Percentiles rank a stretch among this genome's conserved stretches.
Conservation (phyloP, 1,139 yeast species). For the Lodderomyces oxycetoniae region DNA sequence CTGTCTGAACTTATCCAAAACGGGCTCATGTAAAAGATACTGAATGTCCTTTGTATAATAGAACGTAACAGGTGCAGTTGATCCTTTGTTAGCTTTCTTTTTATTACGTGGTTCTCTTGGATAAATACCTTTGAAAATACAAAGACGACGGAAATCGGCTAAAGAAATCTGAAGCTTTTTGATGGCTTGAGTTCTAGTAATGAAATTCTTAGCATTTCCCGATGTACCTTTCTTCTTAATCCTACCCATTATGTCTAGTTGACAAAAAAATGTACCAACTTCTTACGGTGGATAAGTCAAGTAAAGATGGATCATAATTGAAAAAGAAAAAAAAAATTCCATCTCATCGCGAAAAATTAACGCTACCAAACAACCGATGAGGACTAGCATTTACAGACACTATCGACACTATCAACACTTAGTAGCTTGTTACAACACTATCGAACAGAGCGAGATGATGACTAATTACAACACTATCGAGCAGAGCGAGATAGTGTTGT, state of each 20-base stretch:
- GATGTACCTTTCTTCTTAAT: constrained; percentile 78
- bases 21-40: constrained; percentile 93
- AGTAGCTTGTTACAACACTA: too few species aligned
- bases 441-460: too few species aligned
- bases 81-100: constrained; percentile 96
- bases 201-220: constrained; percentile 89
- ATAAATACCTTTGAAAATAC: constrained; percentile 93
- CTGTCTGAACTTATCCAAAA: constrained; percentile 84
- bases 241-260: constrained; percentile 13
- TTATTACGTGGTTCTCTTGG: constrained; percentile 97
- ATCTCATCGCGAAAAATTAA: background rate
- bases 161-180: constrained; percentile 87
- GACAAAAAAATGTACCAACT: too few species aligned
- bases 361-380: background rate
- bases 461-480: too few species aligned
- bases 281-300: background rate
- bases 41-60: constrained; percentile 93
- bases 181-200: constrained; percentile 94
- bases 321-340: background rate
- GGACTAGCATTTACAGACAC: too few species aligned
- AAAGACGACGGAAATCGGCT: constrained; percentile 96
- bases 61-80: constrained; percentile 93
- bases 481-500: too few species aligned
- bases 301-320: background rate
- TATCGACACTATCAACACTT: too few species aligned